These are phyloP conservation scores for Obba rivulosa DNA, from an alignment of 768 basidiomycete genomes.

Conservation along the genomic window DNA sequence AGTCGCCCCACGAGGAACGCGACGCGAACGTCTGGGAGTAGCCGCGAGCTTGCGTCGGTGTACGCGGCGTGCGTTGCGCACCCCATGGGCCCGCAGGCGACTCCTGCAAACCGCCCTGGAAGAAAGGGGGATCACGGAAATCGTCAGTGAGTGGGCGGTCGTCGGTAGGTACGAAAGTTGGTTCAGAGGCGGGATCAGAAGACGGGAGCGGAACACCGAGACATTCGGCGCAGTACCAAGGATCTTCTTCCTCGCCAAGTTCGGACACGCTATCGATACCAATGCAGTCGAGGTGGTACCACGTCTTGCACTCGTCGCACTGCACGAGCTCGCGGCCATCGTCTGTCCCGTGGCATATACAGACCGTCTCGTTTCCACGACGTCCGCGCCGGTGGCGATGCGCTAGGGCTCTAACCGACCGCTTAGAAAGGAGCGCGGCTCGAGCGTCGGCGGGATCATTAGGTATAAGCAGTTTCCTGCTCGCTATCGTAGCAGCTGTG, in stretches of 20 bases:
- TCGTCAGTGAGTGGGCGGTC: constrained; percentile 35
- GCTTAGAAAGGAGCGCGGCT: constrained; percentile 67
- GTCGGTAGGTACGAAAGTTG: constrained; percentile 66
- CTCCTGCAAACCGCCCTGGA: constrained; percentile 47
- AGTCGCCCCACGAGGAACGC: constrained; percentile 42
- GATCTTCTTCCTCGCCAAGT: constrained; percentile 71
- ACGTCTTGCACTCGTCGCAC: constrained; percentile 73
- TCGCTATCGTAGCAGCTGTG: constrained; percentile 1
- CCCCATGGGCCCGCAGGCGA: constrained; percentile 53
- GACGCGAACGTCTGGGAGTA: constrained; percentile 21
- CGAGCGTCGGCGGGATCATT: constrained; percentile 76
- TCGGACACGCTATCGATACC: constrained; percentile 61
- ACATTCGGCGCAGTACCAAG: constrained; percentile 70
- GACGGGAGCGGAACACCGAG: constrained; percentile 40
- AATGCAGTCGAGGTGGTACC: constrained; percentile 81
- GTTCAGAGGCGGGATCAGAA: constrained; percentile 43
- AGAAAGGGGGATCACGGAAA: constrained; percentile 52
- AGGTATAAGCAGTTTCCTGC: constrained; percentile 35
- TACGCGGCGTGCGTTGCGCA: constrained; percentile 35
- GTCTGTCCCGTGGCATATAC: constrained; percentile 62
- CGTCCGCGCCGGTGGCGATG: constrained; percentile 38
- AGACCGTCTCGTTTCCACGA: constrained; percentile 45
- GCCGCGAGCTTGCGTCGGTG: constrained; percentile 37
- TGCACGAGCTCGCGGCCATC: constrained; percentile 77
- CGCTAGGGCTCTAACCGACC: constrained; percentile 56